These are phyloP conservation scores for Sanghuangporus baumii DNA, from an alignment of 1,284 basidiomycete genomes.

Conservation along the genomic window DNA sequence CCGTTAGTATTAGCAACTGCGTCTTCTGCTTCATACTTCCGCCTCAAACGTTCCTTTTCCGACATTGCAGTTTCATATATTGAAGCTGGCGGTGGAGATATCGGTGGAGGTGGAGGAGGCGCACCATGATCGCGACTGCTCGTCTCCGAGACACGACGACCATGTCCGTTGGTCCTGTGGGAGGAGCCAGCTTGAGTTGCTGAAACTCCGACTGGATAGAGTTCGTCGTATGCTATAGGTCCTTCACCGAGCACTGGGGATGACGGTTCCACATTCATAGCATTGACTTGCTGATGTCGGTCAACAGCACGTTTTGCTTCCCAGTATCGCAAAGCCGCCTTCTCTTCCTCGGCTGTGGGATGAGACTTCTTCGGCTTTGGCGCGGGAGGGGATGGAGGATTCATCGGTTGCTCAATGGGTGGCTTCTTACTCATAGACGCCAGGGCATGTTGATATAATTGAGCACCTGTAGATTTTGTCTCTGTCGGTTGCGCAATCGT, in stretches of 20 bases:
- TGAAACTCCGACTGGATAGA: slow-evolving; percentile 38
- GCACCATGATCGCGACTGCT: slow-evolving; percentile 22
- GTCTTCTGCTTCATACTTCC: slow-evolving; percentile 49
- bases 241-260: slow-evolving; percentile 19
- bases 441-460: slow-evolving; percentile 24
- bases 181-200: slow-evolving; percentile 12
- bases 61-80: slow-evolving; percentile 27
- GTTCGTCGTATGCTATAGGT: slow-evolving; percentile 49
- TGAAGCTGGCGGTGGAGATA: slow-evolving; percentile 18
- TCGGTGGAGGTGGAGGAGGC: slow-evolving; percentile 34
- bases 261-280: slow-evolving; percentile 24
- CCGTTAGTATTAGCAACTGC: slow-evolving; percentile 23
- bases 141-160: not conserved
- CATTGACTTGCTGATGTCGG: slow-evolving; percentile 37
- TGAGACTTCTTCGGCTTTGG: slow-evolving; percentile 19
- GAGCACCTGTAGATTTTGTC: slow-evolving; percentile 20
- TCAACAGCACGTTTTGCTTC: slow-evolving; percentile 68
- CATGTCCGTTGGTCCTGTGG: not conserved
- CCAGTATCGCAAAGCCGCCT: slow-evolving; percentile 64
- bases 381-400: slow-evolving; percentile 8
- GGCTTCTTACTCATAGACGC: slow-evolving; percentile 18
- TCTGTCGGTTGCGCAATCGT: slow-evolving; percentile 1
- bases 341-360: slow-evolving; percentile 47
- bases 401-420: slow-evolving; percentile 35
- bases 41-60: slow-evolving; percentile 47